Base-by-base conservation (phyloP, 495 filamentous ascomycete genomes). In the Xylaria grammica region DNA sequence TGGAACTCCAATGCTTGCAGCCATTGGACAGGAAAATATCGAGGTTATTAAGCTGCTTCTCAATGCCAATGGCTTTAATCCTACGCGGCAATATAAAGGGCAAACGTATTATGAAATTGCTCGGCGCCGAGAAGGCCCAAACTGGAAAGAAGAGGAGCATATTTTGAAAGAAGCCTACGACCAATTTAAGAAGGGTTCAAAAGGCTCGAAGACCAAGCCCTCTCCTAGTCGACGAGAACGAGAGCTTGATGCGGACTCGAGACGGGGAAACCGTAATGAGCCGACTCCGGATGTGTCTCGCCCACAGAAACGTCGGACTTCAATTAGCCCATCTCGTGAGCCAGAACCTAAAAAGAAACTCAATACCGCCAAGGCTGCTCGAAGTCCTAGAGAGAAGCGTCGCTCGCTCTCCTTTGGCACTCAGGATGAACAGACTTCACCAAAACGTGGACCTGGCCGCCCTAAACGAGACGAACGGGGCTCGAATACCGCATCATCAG, bases 1-100 rank as follows among this genome's bases (percentile, higher is more conserved):
- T 66, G 89, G 89, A 65, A 98, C 94, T 0, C 96, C 96, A 3
- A 96, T 99, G 85, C 84, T 97, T 30, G 92, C 92, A 38, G 92
- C 95, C 2, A 97, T 99, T 60, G 95, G 95, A 9, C 87, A 93
- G 59, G 93, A 93, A 11, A 95, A 96, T 72, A 80, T 91, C 27
- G 89, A 88, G 50, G 90, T 97, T 40, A 85, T 99, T 38, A 82
- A 88, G 49, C 83, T 97, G 10, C 83, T 99, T 5, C 81, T 97
- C 2, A 86, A 87, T 60, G 91, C 94, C 63, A 85, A 86, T 29
- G 81, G 85, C 5, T 95, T 97, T 65, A 86, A 97, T 65, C 92
- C 93, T 3, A 91, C 89, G 7, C 84, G 87, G 10, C 86, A 87
- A 1, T 85, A 83, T 69, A 85, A 84, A 56, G 91, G 91, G 6